Evolutionary conservation across 495 filamentous ascomycete species (phyloP).

Genomic region (Lophium mytilinum): DNA sequence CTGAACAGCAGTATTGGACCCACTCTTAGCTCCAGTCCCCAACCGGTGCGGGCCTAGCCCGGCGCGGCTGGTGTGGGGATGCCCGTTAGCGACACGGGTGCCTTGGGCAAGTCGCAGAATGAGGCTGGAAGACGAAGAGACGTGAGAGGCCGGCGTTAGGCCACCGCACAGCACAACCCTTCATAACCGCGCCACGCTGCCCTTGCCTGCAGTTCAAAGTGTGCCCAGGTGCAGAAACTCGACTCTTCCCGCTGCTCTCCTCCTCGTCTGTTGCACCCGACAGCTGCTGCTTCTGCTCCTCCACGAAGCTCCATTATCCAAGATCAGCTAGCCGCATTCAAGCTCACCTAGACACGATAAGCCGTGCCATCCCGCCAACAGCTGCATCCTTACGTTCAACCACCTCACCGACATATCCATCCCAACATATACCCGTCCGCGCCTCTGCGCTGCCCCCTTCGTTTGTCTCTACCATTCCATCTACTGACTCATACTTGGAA

Average conservation of each 20-base stretch:
- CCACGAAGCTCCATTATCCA: background rate
- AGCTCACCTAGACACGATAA: slow-evolving; percentile 10
- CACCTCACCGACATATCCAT: slow-evolving; percentile 1
- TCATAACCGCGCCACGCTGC: background rate
- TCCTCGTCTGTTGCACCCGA: too few relatives aligned
- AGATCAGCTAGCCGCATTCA: background rate
- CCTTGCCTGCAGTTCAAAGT: background rate
- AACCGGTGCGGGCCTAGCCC: too few relatives aligned
- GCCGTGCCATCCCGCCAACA: background rate
- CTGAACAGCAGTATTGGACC: too few relatives aligned
- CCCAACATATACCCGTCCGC: background rate
- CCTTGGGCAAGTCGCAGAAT: background rate
- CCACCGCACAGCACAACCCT: background rate
- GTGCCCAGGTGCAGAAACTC: too few relatives aligned
- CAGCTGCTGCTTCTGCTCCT: background rate
- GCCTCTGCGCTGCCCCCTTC: background rate
- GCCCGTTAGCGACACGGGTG: too few relatives aligned
- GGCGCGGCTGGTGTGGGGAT: too few relatives aligned
- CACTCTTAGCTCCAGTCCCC: too few relatives aligned
- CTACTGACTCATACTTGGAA: background rate
- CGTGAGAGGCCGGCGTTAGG: background rate
- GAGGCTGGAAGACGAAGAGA: background rate
- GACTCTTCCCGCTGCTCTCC: too few relatives aligned
- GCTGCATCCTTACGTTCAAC: background rate
- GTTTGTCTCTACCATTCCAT: background rate